Evolutionary conservation across 306 rosid species (phyloP).

Genomic region (Quercus ilex): DNA sequence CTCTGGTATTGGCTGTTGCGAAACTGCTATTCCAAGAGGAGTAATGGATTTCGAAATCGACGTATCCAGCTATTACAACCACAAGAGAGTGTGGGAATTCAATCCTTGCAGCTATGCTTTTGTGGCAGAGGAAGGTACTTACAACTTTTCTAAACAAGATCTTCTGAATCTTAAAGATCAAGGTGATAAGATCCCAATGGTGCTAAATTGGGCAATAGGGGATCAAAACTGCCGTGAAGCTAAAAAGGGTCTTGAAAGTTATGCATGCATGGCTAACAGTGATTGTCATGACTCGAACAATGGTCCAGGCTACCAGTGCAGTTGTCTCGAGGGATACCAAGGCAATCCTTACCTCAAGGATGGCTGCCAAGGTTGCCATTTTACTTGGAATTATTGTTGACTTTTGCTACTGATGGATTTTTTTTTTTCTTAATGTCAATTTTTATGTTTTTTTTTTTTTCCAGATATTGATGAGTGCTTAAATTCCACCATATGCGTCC

Average conservation of each 20-base stretch:
- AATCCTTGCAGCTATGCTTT: constrained; percentile 26
- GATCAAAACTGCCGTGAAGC: not conserved
- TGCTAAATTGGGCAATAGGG: constrained; percentile 46
- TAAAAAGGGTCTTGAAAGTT: not conserved
- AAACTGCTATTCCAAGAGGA: not conserved
- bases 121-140: constrained; percentile 9
- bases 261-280: constrained; percentile 23
- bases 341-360: too few species aligned
- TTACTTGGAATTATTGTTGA: not conserved
- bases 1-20: constrained; percentile 24
- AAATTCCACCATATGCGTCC: too few species aligned
- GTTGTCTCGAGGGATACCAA: not conserved
- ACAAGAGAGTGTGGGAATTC: too few species aligned
- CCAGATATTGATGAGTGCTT: too few species aligned
- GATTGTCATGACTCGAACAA: not conserved
- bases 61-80: not conserved
- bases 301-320: constrained; percentile 25
- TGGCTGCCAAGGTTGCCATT: too few species aligned
- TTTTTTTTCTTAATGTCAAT: too few species aligned
- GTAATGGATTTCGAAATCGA: rapidly evolving
- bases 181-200: not conserved
- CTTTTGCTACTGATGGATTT: too few species aligned
- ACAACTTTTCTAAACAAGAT: not conserved
- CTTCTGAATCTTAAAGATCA: not conserved
- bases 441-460: too few species aligned